Evolutionary conservation across 257 asterid species (phyloP), one percentile per base, ranked within the genome.

Genomic region (Gardenia jasminoides): DNA sequence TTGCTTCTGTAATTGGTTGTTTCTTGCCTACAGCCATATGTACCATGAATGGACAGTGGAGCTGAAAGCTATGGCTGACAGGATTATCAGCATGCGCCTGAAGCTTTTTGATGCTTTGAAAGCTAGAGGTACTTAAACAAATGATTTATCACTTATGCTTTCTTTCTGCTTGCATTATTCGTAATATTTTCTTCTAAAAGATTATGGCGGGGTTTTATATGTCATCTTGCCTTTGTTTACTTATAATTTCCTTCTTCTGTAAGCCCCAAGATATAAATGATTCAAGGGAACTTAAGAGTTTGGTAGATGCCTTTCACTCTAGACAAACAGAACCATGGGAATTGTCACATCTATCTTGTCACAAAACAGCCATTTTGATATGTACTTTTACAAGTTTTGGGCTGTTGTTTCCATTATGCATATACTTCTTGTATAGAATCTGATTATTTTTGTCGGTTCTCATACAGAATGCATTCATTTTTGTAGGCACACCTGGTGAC

Each of bases 1-100:
- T 24, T 28, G 67, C 15, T 41, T 31, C 61, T 80, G 70, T 44
- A 65, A 54, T 13, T 3, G 13, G 28, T 28, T 24, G 20, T 47
- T 50, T 68, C 48, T 77, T 77, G 41, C 76, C 47, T 72, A 82
- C 91, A 93, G 96, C 75, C 68, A 82, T 65, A 36, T 91, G 96
- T 91, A 84, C 67, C 77, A 77, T 7, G 98, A 93, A 74, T 93
- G 98, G 98, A 88, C 89, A 2, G 83, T 83, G 52, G 98, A 93
- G 87, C 93, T 93, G 80, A 93, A 90, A 83, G 90, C 93, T 65
- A 91, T 93, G 98, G 97, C 98, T 74, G 94, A 91, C 81, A 80
- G 97, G 70, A 93, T 91, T 83, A 93, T 91, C 80, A 89, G 90
- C 85, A 93, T 93, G 97, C 92, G 98, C 76, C 88, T 89, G 74